phyloP scores from a whole-genome alignment of 306 rosid species.

The Crataegus laevigata region DNA sequence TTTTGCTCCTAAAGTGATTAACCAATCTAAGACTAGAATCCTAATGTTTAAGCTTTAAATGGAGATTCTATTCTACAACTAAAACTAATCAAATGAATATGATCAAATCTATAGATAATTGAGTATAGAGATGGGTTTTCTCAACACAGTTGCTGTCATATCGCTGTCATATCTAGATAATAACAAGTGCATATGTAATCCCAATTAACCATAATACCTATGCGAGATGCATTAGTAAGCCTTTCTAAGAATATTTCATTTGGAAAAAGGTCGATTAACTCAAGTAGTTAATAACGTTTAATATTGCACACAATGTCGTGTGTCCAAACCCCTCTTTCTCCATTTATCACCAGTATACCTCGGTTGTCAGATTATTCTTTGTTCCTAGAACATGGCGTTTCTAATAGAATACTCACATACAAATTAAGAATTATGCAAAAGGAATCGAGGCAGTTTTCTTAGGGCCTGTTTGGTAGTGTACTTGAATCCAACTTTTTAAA shows the following conservation, averaged over 20 bases:
- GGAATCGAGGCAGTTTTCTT: constrained; percentile 34
- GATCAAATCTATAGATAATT: neutral
- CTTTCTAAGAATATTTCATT: no score
- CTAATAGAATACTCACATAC: neutral
- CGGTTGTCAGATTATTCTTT: neutral
- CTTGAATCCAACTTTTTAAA: no score
- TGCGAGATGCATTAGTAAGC: neutral
- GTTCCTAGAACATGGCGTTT: neutral
- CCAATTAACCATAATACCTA: neutral
- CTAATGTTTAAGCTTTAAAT: neutral
- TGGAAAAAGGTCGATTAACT: no score
- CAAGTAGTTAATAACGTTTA: no score
- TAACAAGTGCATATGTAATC: no score
- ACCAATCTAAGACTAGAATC: neutral
- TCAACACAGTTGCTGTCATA: rapidly evolving
- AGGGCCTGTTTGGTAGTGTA: no score
- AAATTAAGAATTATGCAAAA: constrained; percentile 4
- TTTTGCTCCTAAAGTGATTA: neutral
- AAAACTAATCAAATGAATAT: no score
- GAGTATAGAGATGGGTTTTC: neutral
- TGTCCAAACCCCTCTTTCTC: neutral
- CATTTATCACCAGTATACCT: neutral
- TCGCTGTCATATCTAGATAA: no score
- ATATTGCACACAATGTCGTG: no score
- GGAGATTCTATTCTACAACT: neutral